phyloP scores from a whole-genome alignment of 257 asterid species.

The Lithospermum erythrorhizon region DNA sequence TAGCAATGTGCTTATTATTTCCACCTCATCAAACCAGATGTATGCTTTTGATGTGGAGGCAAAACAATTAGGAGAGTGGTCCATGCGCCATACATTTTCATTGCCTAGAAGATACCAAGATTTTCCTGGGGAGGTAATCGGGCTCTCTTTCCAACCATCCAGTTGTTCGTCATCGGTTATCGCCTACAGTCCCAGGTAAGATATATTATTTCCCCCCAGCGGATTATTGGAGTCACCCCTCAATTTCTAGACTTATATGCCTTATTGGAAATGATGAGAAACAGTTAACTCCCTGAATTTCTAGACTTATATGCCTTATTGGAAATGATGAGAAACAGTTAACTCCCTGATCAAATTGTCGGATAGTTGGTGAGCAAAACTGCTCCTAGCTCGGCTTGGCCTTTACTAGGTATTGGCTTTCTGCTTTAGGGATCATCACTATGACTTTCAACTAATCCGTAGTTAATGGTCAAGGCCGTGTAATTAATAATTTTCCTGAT shows the following conservation, averaged over 20 bases:
- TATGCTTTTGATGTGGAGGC: constrained; percentile 96
- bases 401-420: too few species aligned
- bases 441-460: too few species aligned
- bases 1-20: constrained; percentile 62
- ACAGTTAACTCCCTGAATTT: too few species aligned
- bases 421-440: too few species aligned
- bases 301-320: not conserved
- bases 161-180: constrained; percentile 64
- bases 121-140: constrained; percentile 97
- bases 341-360: too few species aligned
- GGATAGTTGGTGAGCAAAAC: too few species aligned
- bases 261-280: too few species aligned
- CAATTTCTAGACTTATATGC: not conserved
- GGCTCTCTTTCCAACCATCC: constrained; percentile 78
- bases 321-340: too few species aligned
- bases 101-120: constrained; percentile 86
- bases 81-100: constrained; percentile 56
- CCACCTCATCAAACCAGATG: constrained; percentile 85
- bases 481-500: too few species aligned
- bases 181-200: constrained; percentile 84
- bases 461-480: too few species aligned
- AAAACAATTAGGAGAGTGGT: constrained; percentile 91
- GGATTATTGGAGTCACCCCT: not conserved
- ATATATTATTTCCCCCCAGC: not conserved
- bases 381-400: too few species aligned